Percentiles rank a stretch among this genome's conserved stretches.
These are phyloP conservation scores for Ceratobasidium sp. DNA, from an alignment of 1,284 basidiomycete genomes.

Conservation along the genomic window DNA sequence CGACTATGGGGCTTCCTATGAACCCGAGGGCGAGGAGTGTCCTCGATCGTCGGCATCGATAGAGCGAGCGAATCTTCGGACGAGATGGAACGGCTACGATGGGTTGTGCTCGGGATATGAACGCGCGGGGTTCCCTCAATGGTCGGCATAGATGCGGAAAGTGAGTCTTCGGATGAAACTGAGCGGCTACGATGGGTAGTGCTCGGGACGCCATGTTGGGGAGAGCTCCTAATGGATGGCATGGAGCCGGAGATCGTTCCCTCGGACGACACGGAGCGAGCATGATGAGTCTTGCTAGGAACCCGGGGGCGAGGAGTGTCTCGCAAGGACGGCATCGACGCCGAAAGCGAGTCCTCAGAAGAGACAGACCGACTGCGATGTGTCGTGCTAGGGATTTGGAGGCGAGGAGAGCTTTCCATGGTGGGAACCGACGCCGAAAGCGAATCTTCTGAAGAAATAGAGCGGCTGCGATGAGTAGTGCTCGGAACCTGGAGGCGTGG, in stretches of 20 bases:
- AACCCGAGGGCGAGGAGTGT: background rate
- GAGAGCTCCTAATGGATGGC: background rate
- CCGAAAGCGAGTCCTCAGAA: background rate
- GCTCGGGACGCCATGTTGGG: background rate
- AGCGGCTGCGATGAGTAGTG: slow-evolving; percentile 12
- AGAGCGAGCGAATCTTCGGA: background rate
- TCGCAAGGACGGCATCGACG: background rate
- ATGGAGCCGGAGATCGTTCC: background rate
- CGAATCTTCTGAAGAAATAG: slow-evolving; percentile 10
- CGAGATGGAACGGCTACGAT: background rate
- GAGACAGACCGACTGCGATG: slow-evolving; percentile 9
- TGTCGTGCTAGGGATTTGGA: slow-evolving; percentile 11
- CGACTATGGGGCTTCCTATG: background rate
- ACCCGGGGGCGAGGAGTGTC: background rate
- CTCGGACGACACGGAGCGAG: slow-evolving; percentile 11
- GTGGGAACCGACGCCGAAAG: slow-evolving; percentile 1
- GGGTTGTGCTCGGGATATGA: background rate
- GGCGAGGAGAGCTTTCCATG: slow-evolving; percentile 10
- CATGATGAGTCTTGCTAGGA: slow-evolving; percentile 3
- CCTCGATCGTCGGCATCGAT: slow-evolving; percentile 6
- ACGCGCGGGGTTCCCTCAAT: slow-evolving; percentile 6
- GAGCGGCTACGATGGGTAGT: slow-evolving; percentile 13
- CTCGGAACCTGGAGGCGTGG: slow-evolving; percentile 9
- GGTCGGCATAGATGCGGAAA: background rate
- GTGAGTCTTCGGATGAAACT: slow-evolving; percentile 4